Evolutionary conservation across 306 rosid genomes (phyloP).

Genomic region (Hylodesmum podocarpum): DNA sequence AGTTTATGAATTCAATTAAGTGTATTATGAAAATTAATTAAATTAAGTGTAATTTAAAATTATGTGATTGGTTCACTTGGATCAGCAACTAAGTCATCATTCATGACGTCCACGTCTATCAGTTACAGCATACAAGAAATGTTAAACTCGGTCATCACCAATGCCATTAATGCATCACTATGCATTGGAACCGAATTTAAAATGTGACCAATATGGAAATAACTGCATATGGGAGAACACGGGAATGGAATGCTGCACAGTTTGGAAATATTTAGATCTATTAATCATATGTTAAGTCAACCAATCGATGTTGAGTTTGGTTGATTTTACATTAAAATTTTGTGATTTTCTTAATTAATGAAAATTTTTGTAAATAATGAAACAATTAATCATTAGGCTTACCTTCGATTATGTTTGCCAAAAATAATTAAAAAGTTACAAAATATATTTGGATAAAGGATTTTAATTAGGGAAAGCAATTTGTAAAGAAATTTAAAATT

Average conservation of each 20-base stretch:
- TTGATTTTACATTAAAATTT: background rate
- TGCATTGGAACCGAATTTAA: background rate
- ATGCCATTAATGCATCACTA: background rate
- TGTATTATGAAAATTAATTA: too few relatives aligned
- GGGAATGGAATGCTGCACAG: background rate
- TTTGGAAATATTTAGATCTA: background rate
- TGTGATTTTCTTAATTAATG: background rate
- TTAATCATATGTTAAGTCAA: background rate
- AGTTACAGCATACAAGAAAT: background rate
- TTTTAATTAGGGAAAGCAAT: too few relatives aligned
- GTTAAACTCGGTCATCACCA: conserved; percentile 4
- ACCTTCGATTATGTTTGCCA: background rate
- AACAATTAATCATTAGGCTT: background rate
- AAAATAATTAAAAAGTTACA: background rate
- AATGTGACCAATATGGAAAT: conserved; percentile 21
- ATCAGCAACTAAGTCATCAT: background rate
- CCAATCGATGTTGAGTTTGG: background rate
- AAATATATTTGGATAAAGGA: too few relatives aligned
- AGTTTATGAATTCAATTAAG: too few relatives aligned
- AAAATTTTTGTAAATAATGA: background rate
- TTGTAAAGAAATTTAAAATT: too few relatives aligned
- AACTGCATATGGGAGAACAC: background rate
- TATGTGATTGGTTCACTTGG: too few relatives aligned
- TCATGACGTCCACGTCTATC: background rate
- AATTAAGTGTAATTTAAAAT: too few relatives aligned